Conservation (phyloP, 768 basidiomycete species). For the Stropharia rugosoannulata region DNA sequence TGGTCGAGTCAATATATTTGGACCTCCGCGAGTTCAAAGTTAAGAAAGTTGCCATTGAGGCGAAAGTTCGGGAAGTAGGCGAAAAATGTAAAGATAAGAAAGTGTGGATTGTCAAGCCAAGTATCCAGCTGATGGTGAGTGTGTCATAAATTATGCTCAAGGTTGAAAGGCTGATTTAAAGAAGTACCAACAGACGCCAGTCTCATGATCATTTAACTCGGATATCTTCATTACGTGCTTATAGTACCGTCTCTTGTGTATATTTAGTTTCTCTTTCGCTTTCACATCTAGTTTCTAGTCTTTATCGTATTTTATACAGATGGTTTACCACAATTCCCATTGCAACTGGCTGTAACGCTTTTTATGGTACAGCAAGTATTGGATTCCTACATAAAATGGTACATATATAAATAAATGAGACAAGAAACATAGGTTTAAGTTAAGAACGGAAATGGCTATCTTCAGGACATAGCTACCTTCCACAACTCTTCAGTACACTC, state of each 20-base stretch:
- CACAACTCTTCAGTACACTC: slow-evolving; percentile 42
- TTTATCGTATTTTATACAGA: neutral
- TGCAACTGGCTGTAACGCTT: neutral
- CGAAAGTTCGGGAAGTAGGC: slow-evolving; percentile 73
- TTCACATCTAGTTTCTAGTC: neutral
- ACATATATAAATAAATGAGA: slow-evolving; percentile 11
- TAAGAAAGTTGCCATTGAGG: slow-evolving; percentile 83
- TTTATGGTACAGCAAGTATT: slow-evolving; percentile 4
- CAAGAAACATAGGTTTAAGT: slow-evolving; percentile 9
- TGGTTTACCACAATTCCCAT: neutral
- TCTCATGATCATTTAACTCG: neutral
- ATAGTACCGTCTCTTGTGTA: neutral
- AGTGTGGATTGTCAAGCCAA: slow-evolving; percentile 68
- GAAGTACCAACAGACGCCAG: slow-evolving; percentile 4
- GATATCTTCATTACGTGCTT: no score
- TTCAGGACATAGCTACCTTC: slow-evolving; percentile 44
- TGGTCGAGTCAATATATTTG: slow-evolving; percentile 73
- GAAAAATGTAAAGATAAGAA: slow-evolving; percentile 75
- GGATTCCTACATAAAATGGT: slow-evolving; percentile 11
- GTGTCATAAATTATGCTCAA: neutral
- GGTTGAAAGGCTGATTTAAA: neutral
- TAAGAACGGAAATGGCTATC: neutral
- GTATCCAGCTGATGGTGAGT: slow-evolving; percentile 22
- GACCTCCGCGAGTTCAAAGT: slow-evolving; percentile 68
- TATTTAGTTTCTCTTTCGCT: neutral